Base-by-base conservation (phyloP, 306 rosid species). In the Lathyrus aphaca region DNA sequence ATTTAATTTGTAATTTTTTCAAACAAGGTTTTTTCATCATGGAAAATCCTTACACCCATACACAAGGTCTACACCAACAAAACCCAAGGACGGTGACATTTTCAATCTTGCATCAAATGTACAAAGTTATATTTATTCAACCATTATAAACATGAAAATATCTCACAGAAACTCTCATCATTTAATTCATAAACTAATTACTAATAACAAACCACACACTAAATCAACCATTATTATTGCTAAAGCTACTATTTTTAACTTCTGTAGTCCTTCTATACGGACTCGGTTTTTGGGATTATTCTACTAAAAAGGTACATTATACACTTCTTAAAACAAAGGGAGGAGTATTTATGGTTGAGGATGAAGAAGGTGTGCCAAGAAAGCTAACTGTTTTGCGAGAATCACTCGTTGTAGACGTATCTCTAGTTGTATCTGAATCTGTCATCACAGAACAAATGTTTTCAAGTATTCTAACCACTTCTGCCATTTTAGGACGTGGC, bases 401-500 rank as follows among this genome's bases (percentile, higher is more conserved):
- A 58, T 16, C 64, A 35, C 23, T 32, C 44, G 8, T 58, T 58
- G 43, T 30, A 30, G 64, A 30, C n/a, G 21, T 3, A 30, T 2
- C 44, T 30, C 64, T 32, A 6, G 10, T n/a, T 40, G 43, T 15
- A 58, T 58, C 64, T 58, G 23, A 58, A 32, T 58, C 64, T 32
- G 44, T 15, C 64, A 58, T 58, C 44, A 32, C 10, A 15, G 23
- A 58, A 15, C 23, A 58, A 12, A 58, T 58, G 23, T 58, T 32
- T 58, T 58, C 64, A 32, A 58, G 64, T 19, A 3, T 42, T 58
- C 64, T 30, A n/a, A 58, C 43, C 14, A 58, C 64, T 32, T 15
- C 25, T 30, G 64, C 43, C 43, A 58, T 58, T 58, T 58, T 58
- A 3, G 64, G 64, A 30, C 64, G 21, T 4, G 64, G 64, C 42